These are phyloP conservation scores for Periconia macrospinosa DNA, from an alignment of 2,329 filamentous ascomycete genomes.

Conservation along the genomic window DNA sequence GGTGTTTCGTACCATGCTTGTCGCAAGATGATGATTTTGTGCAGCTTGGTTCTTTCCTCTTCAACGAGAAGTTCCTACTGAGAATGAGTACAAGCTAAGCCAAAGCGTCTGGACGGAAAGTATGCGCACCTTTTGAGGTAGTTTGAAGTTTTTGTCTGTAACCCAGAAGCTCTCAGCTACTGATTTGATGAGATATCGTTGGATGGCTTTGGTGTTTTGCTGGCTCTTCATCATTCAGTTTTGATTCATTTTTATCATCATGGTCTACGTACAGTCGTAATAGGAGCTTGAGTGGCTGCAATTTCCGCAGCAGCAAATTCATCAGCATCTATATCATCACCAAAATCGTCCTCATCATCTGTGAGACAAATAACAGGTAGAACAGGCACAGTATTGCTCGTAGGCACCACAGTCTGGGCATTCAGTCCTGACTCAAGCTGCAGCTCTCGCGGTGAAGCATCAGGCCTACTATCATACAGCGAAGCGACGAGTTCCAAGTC, in stretches of 20 bases:
- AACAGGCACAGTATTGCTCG: slow-evolving; percentile 7
- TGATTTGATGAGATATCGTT: slow-evolving; percentile 81
- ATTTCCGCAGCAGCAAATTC: slow-evolving; percentile 67
- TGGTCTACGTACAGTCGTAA: slow-evolving; percentile 56
- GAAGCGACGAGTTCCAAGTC: slow-evolving; percentile 62
- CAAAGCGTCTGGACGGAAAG: background rate
- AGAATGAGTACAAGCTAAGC: slow-evolving; percentile 20
- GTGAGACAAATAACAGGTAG: slow-evolving; percentile 34
- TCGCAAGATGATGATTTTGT: slow-evolving; percentile 73
- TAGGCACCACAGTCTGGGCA: background rate
- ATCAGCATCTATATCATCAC: slow-evolving; percentile 73
- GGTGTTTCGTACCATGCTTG: slow-evolving; percentile 86
- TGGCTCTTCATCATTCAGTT: slow-evolving; percentile 70
- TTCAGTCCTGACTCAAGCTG: background rate
- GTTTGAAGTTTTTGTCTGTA: slow-evolving; percentile 61
- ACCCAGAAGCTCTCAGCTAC: slow-evolving; percentile 70
- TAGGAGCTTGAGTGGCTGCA: slow-evolving; percentile 69
- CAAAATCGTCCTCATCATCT: slow-evolving; percentile 72
- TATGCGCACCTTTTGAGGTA: slow-evolving; percentile 69
- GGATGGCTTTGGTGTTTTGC: slow-evolving; percentile 72
- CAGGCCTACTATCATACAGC: slow-evolving; percentile 53
- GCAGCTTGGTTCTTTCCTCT: slow-evolving; percentile 69
- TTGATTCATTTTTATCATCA: slow-evolving; percentile 15
- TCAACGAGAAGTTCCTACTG: slow-evolving; percentile 76
- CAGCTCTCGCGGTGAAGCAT: slow-evolving; percentile 13